These are phyloP conservation scores for Drechslera avenae DNA, from an alignment of 2,329 filamentous ascomycete genomes.

Conservation along the genomic window DNA sequence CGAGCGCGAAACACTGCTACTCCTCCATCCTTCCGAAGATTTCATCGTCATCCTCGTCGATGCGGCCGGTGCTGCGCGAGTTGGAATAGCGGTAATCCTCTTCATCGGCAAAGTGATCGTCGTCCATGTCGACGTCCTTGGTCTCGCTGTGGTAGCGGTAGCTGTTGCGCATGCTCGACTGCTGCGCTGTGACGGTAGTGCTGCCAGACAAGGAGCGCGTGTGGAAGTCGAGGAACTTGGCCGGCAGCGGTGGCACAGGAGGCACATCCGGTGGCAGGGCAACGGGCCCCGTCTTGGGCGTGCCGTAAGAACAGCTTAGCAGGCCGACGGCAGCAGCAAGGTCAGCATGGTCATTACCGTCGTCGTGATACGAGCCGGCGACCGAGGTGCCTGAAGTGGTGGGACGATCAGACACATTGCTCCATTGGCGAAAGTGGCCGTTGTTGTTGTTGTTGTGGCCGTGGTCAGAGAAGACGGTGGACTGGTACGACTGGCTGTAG, in stretches of 20 bases:
- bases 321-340: slow-evolving; percentile 89
- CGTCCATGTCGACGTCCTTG: slow-evolving; percentile 57
- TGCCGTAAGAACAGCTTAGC: slow-evolving; percentile 89
- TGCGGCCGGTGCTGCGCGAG: slow-evolving; percentile 59
- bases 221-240: slow-evolving; percentile 71
- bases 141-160: slow-evolving; percentile 56
- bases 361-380: slow-evolving; percentile 70
- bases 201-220: slow-evolving; percentile 60
- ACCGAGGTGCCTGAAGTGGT: slow-evolving; percentile 68
- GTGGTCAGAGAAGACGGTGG: slow-evolving; percentile 64
- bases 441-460: slow-evolving; percentile 60
- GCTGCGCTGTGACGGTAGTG: slow-evolving; percentile 61
- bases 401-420: slow-evolving; percentile 71
- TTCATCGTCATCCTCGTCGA: slow-evolving; percentile 91
- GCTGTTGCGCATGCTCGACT: slow-evolving; percentile 66
- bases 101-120: slow-evolving; percentile 68
- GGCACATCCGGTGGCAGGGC: slow-evolving; percentile 74
- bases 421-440: slow-evolving; percentile 71
- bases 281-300: slow-evolving; percentile 69
- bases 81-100: slow-evolving; percentile 63
- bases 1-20: slow-evolving; percentile 20
- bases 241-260: slow-evolving; percentile 84
- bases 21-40: slow-evolving; percentile 98
- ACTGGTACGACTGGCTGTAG: slow-evolving; percentile 80
- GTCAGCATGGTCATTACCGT: slow-evolving; percentile 73